Evolutionary conservation across 2,329 filamentous ascomycete genomes (phyloP), one percentile per base, ranked within the genome.

Genomic region (Lachnellula subtilissima): DNA sequence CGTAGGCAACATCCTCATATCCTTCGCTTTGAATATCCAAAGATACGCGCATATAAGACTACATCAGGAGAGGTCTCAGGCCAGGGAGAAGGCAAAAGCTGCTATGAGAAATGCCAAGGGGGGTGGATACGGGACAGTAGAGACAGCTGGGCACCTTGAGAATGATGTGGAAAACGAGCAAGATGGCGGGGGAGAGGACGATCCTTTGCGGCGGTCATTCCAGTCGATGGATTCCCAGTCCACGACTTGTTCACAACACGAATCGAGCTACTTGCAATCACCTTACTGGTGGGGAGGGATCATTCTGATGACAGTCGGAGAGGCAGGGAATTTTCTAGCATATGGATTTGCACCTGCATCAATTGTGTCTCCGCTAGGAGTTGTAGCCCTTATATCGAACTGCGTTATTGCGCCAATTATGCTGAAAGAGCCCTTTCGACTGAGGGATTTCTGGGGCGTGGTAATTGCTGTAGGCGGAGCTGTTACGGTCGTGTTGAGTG

Each of bases 291-390:
- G 94, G 94, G 75, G 86, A 35, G 94, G 94, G 19, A 93, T 97
- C 63, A 81, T 95, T 15, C 79, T 99, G 57, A 99, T 99, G 83
- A 91, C 87, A 0, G 76, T 96, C 23, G 94, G 94, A 55, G 94
- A 99, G 75, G 87, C 89, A 69, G 94, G 94, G 51, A 99, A 99
- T 71, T 99, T 99, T 69, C 76, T 99, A 61, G 94, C 94, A 0
- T 99, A 99, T 69, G 94, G 94, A 23, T 99, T 99, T 71, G 94
- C 94, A 32, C 94, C 94, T 3, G 94, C 94, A 7, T 97, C 94
- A 14, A 97, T 99, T 66, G 94, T 99, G 43, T 97, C 92, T 36
- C 94, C 94, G 0, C 78, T 99, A 5, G 94, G 94, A 9, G 94
- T 99, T n/a, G 94, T 99, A 12, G 94, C 94, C 2, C 78, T 99